Evolutionary conservation across 2,329 filamentous ascomycete species (phyloP), one percentile per base, ranked within the genome.

Genomic region (Aspergillus ochraceus): DNA sequence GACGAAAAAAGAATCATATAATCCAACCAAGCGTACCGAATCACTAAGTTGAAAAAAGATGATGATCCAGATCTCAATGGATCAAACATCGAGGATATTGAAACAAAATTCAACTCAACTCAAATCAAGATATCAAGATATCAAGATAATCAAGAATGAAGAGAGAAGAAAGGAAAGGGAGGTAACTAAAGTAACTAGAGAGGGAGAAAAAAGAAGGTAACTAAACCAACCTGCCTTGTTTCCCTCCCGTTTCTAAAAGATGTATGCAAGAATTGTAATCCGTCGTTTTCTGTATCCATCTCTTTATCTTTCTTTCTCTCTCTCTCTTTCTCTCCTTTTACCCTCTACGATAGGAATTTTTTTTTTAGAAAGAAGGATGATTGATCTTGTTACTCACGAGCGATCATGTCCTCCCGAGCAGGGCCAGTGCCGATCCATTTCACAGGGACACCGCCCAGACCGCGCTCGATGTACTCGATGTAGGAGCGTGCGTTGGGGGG

Each of bases 371-470:
- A 51, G 12, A 9, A 9, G 49, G 24, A 9, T 51, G 46, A 14
- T 42, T 42, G 14, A 4, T 50, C 12, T 39, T 42, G 57, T 57
- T 65, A 66, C 54, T 65, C 64, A 55, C 83, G 77, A 56, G 80
- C 74, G 70, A 88, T 86, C 85, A 88, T 87, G 71, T 85, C 82
- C 64, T 87, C 84, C 63, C 85, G 77, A 50, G 79, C 81, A 57
- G 86, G 86, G 12, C 86, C 86, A 10, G 85, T 86, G 45, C 86
- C 86, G 69, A 88, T 86, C 78, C 84, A 88, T 76, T 84, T 86
- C 59, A 88, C 77, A 62, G 78, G 81, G 46, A 88, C 81, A 52
- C 81, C 84, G 19, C 81, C 75, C 57, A 85, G 80, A 62, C 83
- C 78, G 52, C 68, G 66, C 77, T 88, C 86, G 65, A 88, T 86